phyloP scores from a whole-genome alignment of 768 basidiomycete genomes.

The Lanmaoa rubissima region DNA sequence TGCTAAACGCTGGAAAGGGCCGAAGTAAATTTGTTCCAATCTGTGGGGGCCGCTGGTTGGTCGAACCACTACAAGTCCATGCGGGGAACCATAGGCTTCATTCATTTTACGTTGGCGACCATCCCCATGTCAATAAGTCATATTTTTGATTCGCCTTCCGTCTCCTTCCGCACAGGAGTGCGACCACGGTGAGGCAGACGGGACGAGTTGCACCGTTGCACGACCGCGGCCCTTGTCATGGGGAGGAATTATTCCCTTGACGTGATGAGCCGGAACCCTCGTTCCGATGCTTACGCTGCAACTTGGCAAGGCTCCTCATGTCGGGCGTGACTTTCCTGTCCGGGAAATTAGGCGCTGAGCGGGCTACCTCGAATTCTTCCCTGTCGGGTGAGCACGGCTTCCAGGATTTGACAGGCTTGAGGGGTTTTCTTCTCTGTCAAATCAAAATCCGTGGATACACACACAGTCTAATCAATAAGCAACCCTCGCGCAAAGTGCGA shows the following conservation, averaged over 20 bases:
- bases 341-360: slow-evolving; percentile 19
- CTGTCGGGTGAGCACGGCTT: slow-evolving; percentile 11
- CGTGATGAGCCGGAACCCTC: slow-evolving; percentile 13
- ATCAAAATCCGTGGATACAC: slow-evolving; percentile 17
- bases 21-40: neutral
- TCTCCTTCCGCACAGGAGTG: slow-evolving; percentile 10
- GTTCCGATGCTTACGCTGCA: slow-evolving; percentile 6
- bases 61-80: neutral
- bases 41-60: slow-evolving; percentile 4
- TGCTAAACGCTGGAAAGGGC: neutral
- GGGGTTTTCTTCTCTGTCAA: slow-evolving; percentile 2
- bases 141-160: slow-evolving; percentile 10
- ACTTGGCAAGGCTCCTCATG: neutral
- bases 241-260: neutral
- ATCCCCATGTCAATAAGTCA: slow-evolving; percentile 19
- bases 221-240: neutral
- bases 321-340: slow-evolving; percentile 15
- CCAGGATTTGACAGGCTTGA: slow-evolving; percentile 15
- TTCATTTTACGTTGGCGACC: slow-evolving; percentile 7
- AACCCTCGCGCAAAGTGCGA: slow-evolving; percentile 18
- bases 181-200: slow-evolving; percentile 15
- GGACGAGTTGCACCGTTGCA: neutral
- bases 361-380: neutral
- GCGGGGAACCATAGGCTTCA: slow-evolving; percentile 1
- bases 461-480: slow-evolving; percentile 6